These are phyloP conservation scores for Colletotrichum sp. DNA, from an alignment of 2,329 filamentous ascomycete genomes.

Conservation along the genomic window DNA sequence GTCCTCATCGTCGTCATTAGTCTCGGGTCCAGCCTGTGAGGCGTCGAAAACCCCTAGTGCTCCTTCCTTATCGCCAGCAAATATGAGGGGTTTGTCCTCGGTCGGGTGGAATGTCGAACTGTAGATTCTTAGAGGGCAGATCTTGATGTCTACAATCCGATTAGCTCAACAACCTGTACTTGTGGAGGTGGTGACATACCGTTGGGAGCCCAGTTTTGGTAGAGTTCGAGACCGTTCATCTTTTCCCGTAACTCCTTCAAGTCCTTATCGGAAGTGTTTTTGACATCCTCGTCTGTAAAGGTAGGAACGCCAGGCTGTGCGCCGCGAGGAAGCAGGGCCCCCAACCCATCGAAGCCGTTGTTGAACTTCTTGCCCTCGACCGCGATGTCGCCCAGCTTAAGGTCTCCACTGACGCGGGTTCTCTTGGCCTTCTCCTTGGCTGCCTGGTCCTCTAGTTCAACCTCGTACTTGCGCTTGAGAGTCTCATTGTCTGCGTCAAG, in stretches of 20 bases:
- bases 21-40: constrained; percentile 66
- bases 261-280: constrained; percentile 78
- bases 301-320: constrained; percentile 84
- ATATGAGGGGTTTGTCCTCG: constrained; percentile 83
- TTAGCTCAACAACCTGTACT: background rate
- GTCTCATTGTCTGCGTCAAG: constrained; percentile 52
- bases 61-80: constrained; percentile 93
- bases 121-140: constrained; percentile 88
- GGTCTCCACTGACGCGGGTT: constrained; percentile 55
- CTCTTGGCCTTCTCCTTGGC: constrained; percentile 62
- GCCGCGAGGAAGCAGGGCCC: constrained; percentile 63
- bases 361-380: constrained; percentile 83
- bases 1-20: constrained; percentile 72
- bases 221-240: constrained; percentile 80
- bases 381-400: constrained; percentile 78
- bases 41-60: constrained; percentile 91
- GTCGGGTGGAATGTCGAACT: constrained; percentile 88
- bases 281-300: constrained; percentile 83
- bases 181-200: constrained; percentile 50
- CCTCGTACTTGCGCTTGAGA: constrained; percentile 55
- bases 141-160: constrained; percentile 74
- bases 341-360: constrained; percentile 68
- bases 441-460: constrained; percentile 49
- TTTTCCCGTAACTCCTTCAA: constrained; percentile 75
- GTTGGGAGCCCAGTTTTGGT: constrained; percentile 83